A percentile compares a stretch with the other conserved stretches of the same genome.
phyloP scores from a whole-genome alignment of 2,329 filamentous ascomycete genomes.

The Aspergillus flavus region DNA sequence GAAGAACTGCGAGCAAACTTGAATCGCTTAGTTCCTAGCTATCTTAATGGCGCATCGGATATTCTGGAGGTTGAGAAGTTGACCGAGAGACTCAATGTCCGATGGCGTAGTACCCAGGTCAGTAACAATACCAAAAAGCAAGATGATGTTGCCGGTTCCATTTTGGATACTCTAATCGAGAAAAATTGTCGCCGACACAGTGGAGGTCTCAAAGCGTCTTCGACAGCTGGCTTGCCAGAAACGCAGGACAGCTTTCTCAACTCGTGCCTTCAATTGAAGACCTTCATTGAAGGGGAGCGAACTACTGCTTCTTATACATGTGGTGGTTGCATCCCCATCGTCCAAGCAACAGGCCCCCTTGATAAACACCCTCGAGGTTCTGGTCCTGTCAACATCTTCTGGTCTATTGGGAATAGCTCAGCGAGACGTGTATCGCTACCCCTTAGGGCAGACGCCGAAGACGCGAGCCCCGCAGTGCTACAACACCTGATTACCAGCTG shows the following conservation, averaged over 20 bases:
- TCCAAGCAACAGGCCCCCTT: not conserved
- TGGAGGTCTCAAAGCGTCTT: not conserved
- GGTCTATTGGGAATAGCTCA: not conserved
- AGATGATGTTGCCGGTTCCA: not conserved
- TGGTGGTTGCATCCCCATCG: not conserved
- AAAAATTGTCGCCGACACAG: not conserved
- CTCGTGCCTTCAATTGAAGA: not conserved
- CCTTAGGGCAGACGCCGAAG: not conserved
- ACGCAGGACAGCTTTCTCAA: not conserved
- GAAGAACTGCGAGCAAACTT: not conserved
- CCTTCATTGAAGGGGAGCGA: not conserved
- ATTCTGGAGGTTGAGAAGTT: not conserved
- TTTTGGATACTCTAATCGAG: not conserved
- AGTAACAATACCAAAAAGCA: not conserved
- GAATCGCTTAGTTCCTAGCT: not conserved
- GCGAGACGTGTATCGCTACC: constrained; percentile 12
- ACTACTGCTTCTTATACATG: not conserved
- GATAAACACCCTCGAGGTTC: not conserved
- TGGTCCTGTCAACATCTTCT: constrained; percentile 12
- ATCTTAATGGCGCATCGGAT: not conserved
- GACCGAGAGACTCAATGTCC: not conserved
- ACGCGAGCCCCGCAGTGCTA: not conserved
- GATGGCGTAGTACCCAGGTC: not conserved
- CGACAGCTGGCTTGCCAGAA: too few species aligned
- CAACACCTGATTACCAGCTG: constrained; percentile 35